Conservation (phyloP, 1,284 basidiomycete species). For the Malassezia sp. region DNA sequence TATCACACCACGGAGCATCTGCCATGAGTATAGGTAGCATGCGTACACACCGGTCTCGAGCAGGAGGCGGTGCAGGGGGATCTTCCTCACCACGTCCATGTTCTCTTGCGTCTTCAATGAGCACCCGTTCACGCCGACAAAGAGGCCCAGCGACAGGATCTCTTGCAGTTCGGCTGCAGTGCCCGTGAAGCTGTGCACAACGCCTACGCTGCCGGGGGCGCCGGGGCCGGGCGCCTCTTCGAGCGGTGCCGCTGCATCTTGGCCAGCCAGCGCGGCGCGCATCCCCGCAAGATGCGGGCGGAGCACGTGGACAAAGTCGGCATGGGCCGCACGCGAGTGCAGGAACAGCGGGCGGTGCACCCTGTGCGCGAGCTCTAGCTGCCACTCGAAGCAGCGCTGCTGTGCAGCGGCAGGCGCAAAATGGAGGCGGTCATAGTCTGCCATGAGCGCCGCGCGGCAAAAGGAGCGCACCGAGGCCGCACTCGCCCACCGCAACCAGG, state of each 20-base stretch:
- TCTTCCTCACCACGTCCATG: constrained; percentile 55
- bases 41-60: constrained; percentile 60
- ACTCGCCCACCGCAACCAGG: constrained; percentile 65
- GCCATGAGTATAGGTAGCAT: not conserved
- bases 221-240: not conserved
- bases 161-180: constrained; percentile 59
- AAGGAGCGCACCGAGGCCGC: constrained; percentile 68
- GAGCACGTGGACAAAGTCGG: constrained; percentile 62
- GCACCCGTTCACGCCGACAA: constrained; percentile 67
- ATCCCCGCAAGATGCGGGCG: constrained; percentile 17
- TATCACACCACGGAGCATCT: constrained; percentile 59
- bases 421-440: constrained; percentile 73
- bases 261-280: constrained; percentile 7
- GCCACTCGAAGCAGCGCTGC: constrained; percentile 59
- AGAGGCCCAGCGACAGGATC: constrained; percentile 51
- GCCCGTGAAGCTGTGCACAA: constrained; percentile 80
- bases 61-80: constrained; percentile 60
- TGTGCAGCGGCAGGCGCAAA: constrained; percentile 61
- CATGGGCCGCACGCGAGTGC: constrained; percentile 59
- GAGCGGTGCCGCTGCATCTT: constrained; percentile 9
- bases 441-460: not conserved
- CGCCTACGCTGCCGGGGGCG: constrained; percentile 41
- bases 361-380: constrained; percentile 62
- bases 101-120: constrained; percentile 69
- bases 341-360: constrained; percentile 69